Base-by-base conservation (phyloP, 2,329 filamentous ascomycete genomes). In the Colletotrichum scovillei region DNA sequence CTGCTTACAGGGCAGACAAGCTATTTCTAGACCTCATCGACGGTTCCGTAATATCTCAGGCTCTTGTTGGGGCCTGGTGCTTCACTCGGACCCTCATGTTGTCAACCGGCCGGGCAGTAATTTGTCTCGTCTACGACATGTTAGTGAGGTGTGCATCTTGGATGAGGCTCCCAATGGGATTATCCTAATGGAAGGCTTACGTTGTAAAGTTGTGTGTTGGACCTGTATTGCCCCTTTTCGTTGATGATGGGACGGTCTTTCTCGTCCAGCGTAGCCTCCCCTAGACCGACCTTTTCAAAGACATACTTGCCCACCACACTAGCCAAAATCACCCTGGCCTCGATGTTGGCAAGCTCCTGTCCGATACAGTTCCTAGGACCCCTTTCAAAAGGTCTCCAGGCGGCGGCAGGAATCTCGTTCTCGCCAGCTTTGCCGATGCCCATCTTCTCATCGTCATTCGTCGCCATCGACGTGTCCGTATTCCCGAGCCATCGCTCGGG, bases 361-460 rank as follows among this genome's bases (percentile, higher is more conserved):
- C 88, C 89, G 35, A 91, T 85, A 75, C 89, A 91, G 60, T 84
- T 87, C 14, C 89, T 78, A 3, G 85, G 84, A 0, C 89, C 88
- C 67, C 86, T 82, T 76, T 88, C 86, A 75, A 91, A 91, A 0
- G 88, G 84, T 11, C 88, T 81, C 83, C 84, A 91, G 0, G 88
- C 86, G 67, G 85, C 83, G 55, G 74, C 76, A 76, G 77, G 75
- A 5, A 75, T 74, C 19, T 65, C 70, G 35, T 38, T 42, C 28
- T 68, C 71, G 2, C 53, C 64, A 5, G 66, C 67, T n/a, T 66
- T 58, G 2, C 38, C 32, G 11, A 64, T n/a, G 5, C 65, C 66
- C 12, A 16, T 38, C 19, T 74, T 68, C 28, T 74, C 74, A 1
- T 74, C 67, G 7, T 66, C 57, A 49, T 76, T 77, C 35, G 69